phyloP scores from a whole-genome alignment of 352 stramenopile genomes.

The Globisporangium radiosum region DNA sequence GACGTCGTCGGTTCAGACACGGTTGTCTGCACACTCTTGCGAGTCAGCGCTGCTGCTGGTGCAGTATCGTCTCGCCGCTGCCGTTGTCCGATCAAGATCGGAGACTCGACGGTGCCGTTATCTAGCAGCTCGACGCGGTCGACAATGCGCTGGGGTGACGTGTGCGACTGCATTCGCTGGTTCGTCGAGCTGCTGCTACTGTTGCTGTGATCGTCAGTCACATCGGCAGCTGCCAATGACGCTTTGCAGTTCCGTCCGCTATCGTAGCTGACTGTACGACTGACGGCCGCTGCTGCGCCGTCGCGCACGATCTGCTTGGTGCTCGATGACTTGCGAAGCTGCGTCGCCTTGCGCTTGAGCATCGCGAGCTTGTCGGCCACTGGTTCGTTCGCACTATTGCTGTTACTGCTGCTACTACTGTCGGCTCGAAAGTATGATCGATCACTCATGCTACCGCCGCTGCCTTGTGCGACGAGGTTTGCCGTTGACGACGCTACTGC shows the following conservation, averaged over 20 bases:
- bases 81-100: neutral
- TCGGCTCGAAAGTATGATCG: constrained; percentile 26
- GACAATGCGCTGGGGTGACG: neutral
- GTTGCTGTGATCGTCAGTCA: neutral
- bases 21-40: neutral
- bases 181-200: neutral
- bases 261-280: too few species aligned
- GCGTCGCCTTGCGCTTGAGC: constrained; percentile 54
- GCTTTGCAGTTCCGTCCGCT: neutral
- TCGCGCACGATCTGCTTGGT: constrained; percentile 18
- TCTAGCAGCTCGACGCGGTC: neutral
- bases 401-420: neutral
- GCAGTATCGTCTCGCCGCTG: neutral
- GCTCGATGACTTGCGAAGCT: constrained; percentile 40
- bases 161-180: constrained; percentile 7
- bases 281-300: too few species aligned
- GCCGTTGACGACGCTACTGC: neutral
- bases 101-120: neutral
- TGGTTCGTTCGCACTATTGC: neutral
- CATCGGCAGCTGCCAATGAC: neutral
- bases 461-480: neutral
- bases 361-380: constrained; percentile 37
- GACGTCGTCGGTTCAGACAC: neutral
- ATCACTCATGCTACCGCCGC: constrained; percentile 29
- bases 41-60: neutral